A percentile compares a stretch with the other conserved stretches of the same genome.
Evolutionary conservation across 306 rosid species (phyloP).

Genomic region (Rosa lucieae): DNA sequence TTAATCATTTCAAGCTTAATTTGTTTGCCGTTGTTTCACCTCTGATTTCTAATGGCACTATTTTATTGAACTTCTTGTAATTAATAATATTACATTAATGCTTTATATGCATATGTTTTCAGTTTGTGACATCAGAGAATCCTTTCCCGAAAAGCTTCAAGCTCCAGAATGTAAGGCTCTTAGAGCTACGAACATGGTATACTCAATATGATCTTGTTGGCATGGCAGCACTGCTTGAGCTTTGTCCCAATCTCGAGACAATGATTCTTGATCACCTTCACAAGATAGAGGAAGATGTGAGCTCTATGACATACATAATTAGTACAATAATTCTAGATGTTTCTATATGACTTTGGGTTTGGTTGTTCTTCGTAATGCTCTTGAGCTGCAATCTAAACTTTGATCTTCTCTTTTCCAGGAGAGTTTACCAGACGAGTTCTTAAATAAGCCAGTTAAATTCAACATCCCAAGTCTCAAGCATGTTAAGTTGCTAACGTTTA

Average conservation of each 20-base stretch:
- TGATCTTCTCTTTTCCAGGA: background rate
- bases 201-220: constrained; percentile 9
- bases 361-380: background rate
- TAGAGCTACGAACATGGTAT: constrained; percentile 8
- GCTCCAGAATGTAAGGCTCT: background rate
- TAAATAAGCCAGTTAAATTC: background rate
- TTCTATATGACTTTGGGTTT: background rate
- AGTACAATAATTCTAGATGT: background rate
- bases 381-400: background rate
- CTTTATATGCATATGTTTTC: background rate
- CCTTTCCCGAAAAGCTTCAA: background rate
- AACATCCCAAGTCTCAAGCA: constrained; percentile 13
- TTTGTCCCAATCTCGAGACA: constrained; percentile 14
- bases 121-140: constrained; percentile 3
- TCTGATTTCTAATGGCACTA: background rate
- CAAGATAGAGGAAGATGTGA: constrained; percentile 7
- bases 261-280: background rate
- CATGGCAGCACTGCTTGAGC: constrained; percentile 14
- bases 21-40: background rate
- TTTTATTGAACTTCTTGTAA: background rate
- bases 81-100: background rate
- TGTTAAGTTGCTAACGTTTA: background rate
- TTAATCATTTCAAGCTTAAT: background rate
- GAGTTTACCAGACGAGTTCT: background rate
- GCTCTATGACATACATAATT: background rate